These are phyloP conservation scores for Boletus reticulatus DNA, from an alignment of 768 basidiomycete species.

Conservation along the genomic window DNA sequence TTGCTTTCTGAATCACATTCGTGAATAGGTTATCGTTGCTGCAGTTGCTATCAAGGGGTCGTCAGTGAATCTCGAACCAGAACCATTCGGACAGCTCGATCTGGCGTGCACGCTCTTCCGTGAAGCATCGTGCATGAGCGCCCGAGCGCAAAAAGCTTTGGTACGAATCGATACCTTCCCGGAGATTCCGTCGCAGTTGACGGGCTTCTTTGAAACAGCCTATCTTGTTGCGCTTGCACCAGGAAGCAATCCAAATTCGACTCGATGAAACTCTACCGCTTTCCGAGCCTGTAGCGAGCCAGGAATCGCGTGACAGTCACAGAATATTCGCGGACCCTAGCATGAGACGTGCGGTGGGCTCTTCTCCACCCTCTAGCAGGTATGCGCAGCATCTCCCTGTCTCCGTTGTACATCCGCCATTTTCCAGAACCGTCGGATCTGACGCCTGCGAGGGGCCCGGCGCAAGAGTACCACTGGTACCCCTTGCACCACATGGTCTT, in stretches of 20 bases:
- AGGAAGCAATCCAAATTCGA: constrained; percentile 39
- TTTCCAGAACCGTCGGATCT: too few species aligned
- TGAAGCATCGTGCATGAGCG: constrained; percentile 43
- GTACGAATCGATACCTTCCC: constrained; percentile 22
- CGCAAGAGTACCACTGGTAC: too few species aligned
- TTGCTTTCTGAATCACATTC: neutral
- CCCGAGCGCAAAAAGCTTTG: constrained; percentile 48
- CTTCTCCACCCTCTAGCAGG: too few species aligned
- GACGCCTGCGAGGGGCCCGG: too few species aligned
- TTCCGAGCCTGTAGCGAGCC: neutral
- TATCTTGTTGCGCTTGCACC: constrained; percentile 43
- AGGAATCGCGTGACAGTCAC: too few species aligned
- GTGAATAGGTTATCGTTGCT: constrained; percentile 22
- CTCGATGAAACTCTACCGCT: constrained; percentile 7
- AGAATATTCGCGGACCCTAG: too few species aligned
- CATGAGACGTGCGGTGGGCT: too few species aligned
- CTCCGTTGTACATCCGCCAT: too few species aligned
- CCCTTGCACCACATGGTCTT: too few species aligned
- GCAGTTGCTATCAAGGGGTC: constrained; percentile 48
- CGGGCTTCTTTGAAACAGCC: constrained; percentile 31
- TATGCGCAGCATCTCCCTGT: too few species aligned
- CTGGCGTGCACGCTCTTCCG: constrained; percentile 45
- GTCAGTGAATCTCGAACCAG: constrained; percentile 42
- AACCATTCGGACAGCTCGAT: constrained; percentile 46
- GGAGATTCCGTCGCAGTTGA: neutral